Evolutionary conservation across 208 protist genomes (phyloP).

Genomic region (Trypanosoma rangeli): DNA sequence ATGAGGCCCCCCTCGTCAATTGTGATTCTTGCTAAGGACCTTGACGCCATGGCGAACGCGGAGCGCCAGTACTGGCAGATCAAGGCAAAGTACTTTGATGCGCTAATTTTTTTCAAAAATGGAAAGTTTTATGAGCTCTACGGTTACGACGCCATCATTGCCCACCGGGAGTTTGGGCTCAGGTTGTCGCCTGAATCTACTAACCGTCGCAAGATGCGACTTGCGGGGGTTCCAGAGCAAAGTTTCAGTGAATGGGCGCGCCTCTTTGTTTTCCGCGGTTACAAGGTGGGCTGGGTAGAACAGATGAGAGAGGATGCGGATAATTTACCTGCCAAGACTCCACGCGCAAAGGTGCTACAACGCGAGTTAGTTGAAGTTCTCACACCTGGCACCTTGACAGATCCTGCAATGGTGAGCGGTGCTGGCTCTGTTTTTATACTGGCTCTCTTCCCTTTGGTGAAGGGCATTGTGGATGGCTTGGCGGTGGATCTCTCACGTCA

Average conservation of each 20-base stretch:
- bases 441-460: constrained; percentile 37
- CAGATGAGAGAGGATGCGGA: constrained; percentile 75
- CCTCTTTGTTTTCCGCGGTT: constrained; percentile 92
- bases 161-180: constrained; percentile 91
- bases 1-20: constrained; percentile 62
- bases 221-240: constrained; percentile 93
- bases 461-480: constrained; percentile 57
- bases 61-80: constrained; percentile 97
- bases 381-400: constrained; percentile 91
- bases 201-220: constrained; percentile 90
- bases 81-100: constrained; percentile 91
- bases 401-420: constrained; percentile 78
- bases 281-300: constrained; percentile 93
- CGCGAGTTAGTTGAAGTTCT: constrained; percentile 89
- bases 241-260: constrained; percentile 89
- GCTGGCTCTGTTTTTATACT: constrained; percentile 73
- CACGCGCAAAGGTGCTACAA: constrained; percentile 60
- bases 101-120: constrained; percentile 96
- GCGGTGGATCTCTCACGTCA: constrained; percentile 82
- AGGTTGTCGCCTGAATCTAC: constrained; percentile 90
- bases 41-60: constrained; percentile 89
- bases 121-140: constrained; percentile 97
- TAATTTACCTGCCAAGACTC: constrained; percentile 13
- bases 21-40: constrained; percentile 66
- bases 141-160: constrained; percentile 93